Conservation (phyloP, 495 filamentous ascomycete species). For the Aspergillus carlsbadensis region DNA sequence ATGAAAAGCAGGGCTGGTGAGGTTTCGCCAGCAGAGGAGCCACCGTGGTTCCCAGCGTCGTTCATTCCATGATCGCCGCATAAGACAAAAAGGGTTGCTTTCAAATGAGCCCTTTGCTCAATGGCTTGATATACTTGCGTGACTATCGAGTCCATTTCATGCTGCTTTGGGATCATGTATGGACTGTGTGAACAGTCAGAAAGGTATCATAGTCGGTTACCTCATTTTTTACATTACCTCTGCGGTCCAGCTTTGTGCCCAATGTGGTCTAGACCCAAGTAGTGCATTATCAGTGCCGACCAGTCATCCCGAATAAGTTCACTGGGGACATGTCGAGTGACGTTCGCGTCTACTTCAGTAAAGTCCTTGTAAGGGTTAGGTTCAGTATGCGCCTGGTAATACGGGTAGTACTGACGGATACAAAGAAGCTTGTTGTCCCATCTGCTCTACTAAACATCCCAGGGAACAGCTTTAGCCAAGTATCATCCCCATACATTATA, state of each 20-base stretch:
- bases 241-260: slow-evolving; percentile 93
- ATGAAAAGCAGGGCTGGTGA: slow-evolving; percentile 90
- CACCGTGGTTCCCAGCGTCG: slow-evolving; percentile 95
- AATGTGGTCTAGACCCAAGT: slow-evolving; percentile 94
- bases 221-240: slow-evolving; percentile 49
- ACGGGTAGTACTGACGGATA: slow-evolving; percentile 68
- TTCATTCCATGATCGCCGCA: slow-evolving; percentile 99
- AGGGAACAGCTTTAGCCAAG: slow-evolving; percentile 96
- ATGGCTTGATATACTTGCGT: slow-evolving; percentile 73
- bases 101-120: slow-evolving; percentile 62
- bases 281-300: slow-evolving; percentile 93
- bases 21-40: slow-evolving; percentile 88
- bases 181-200: slow-evolving; percentile 51
- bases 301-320: slow-evolving; percentile 80
- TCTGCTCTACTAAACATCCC: slow-evolving; percentile 79
- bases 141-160: slow-evolving; percentile 89
- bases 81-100: slow-evolving; percentile 78
- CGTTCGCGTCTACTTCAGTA: slow-evolving; percentile 95
- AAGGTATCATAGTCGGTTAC: too few species aligned
- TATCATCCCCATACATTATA: slow-evolving; percentile 97
- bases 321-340: slow-evolving; percentile 80
- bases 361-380: slow-evolving; percentile 72
- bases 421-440: slow-evolving; percentile 96
- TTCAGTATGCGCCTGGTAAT: too few species aligned
- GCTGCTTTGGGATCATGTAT: slow-evolving; percentile 90